Evolutionary conservation across 768 basidiomycete species (phyloP).

Genomic region (Tricholomella constricta): DNA sequence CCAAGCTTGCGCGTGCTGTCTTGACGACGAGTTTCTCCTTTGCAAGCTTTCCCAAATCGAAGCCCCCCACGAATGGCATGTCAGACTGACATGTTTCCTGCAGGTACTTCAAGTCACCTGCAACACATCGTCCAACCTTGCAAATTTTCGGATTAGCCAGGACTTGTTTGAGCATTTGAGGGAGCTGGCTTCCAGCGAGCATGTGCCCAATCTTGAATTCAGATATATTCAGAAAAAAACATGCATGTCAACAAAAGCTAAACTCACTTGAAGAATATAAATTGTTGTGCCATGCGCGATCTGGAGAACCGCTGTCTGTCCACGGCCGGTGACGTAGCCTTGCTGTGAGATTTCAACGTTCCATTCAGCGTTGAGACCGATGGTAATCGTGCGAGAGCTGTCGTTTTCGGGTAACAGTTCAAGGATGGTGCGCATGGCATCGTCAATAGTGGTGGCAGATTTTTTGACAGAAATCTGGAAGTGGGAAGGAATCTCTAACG

Average conservation of each 20-base stretch:
- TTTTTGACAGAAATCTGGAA: slow-evolving; percentile 14
- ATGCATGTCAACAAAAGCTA: not conserved
- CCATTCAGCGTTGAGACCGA: slow-evolving; percentile 27
- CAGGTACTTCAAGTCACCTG: slow-evolving; percentile 1
- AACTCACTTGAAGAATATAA: slow-evolving; percentile 21
- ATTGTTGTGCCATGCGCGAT: slow-evolving; percentile 21
- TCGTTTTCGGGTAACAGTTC: slow-evolving; percentile 18
- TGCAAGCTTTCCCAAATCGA: slow-evolving; percentile 30
- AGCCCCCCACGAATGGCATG: slow-evolving; percentile 23
- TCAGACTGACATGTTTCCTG: not conserved
- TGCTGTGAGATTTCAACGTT: slow-evolving; percentile 23
- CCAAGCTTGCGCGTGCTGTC: slow-evolving; percentile 23
- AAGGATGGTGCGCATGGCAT: slow-evolving; percentile 20
- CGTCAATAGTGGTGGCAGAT: slow-evolving; percentile 14
- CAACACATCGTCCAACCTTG: slow-evolving; percentile 13
- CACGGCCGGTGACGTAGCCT: slow-evolving; percentile 11
- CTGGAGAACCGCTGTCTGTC: slow-evolving; percentile 23
- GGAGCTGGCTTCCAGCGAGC: not conserved
- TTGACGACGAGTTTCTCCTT: slow-evolving; percentile 25
- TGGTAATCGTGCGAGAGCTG: slow-evolving; percentile 6
- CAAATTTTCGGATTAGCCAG: slow-evolving; percentile 10
- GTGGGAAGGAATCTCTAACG: slow-evolving; percentile 18
- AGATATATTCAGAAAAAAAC: not conserved
- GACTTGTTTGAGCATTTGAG: slow-evolving; percentile 5
- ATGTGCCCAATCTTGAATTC: not conserved